Evolutionary conservation across 2,329 filamentous ascomycete species (phyloP).

Genomic region (Xylariaceae sp.): DNA sequence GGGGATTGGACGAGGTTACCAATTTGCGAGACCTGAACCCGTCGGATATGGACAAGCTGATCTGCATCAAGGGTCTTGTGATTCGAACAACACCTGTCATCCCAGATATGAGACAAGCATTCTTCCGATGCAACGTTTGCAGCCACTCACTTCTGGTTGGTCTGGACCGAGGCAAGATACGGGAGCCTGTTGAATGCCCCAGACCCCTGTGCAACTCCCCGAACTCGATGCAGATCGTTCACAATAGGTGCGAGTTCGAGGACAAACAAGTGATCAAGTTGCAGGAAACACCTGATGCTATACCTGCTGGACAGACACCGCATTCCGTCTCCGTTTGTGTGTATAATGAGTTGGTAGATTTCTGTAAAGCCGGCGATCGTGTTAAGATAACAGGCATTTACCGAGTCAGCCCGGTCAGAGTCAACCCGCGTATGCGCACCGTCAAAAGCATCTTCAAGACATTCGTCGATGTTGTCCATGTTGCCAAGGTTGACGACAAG

Average conservation of each 20-base stretch:
- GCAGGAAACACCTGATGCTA: constrained; percentile 93
- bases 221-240: constrained; percentile 98
- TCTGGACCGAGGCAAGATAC: constrained; percentile 93
- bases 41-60: constrained; percentile 92
- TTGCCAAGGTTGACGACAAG: constrained; percentile 95
- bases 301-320: constrained; percentile 94
- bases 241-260: constrained; percentile 92
- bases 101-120: constrained; percentile 98
- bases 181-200: constrained; percentile 89
- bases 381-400: constrained; percentile 97
- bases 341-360: constrained; percentile 95
- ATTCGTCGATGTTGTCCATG: constrained; percentile 91
- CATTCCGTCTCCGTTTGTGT: constrained; percentile 96
- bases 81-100: constrained; percentile 96
- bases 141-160: constrained; percentile 88
- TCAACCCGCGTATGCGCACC: constrained; percentile 89
- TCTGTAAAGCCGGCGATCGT: constrained; percentile 96
- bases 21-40: constrained; percentile 96
- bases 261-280: constrained; percentile 99
- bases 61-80: constrained; percentile 93
- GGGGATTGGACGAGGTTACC: constrained; percentile 81
- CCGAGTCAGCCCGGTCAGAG: constrained; percentile 87
- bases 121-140: constrained; percentile 94
- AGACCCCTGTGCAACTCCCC: constrained; percentile 77
- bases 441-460: constrained; percentile 98